A percentile compares a stretch with the other conserved stretches of the same genome.
phyloP scores from a whole-genome alignment of 352 stramenopile genomes.

The Pythium graminicola region DNA sequence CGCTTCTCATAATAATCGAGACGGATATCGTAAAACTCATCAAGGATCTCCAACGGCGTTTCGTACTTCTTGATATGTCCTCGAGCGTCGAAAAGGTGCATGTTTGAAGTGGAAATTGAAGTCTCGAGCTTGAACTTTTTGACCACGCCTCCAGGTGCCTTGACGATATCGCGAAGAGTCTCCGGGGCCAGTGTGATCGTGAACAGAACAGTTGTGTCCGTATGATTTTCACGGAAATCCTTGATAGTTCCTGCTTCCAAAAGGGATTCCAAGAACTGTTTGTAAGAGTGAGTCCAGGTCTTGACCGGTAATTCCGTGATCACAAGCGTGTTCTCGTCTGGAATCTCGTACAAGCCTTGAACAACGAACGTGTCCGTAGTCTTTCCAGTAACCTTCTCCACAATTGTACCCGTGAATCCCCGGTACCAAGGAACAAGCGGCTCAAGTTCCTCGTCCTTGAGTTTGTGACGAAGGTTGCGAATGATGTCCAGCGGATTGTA shows the following conservation, averaged over 20 bases:
- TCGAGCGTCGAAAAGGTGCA: slow-evolving; percentile 93
- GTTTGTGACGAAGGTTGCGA: slow-evolving; percentile 55
- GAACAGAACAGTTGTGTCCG: slow-evolving; percentile 90
- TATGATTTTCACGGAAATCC: slow-evolving; percentile 92
- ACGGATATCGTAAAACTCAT: slow-evolving; percentile 92
- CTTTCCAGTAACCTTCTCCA: slow-evolving; percentile 56
- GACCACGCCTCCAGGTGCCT: slow-evolving; percentile 69
- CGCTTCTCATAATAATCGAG: slow-evolving; percentile 90
- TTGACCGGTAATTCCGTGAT: slow-evolving; percentile 96
- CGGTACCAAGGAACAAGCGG: slow-evolving; percentile 88
- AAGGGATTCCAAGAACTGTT: slow-evolving; percentile 90
- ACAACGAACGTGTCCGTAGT: slow-evolving; percentile 74
- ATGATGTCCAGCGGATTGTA: slow-evolving; percentile 92
- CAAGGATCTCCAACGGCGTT: slow-evolving; percentile 87
- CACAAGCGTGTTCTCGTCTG: slow-evolving; percentile 84
- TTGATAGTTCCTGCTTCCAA: slow-evolving; percentile 84
- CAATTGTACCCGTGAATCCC: slow-evolving; percentile 86
- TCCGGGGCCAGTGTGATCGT: slow-evolving; percentile 78
- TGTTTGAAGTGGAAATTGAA: slow-evolving; percentile 93
- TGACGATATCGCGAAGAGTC: slow-evolving; percentile 58
- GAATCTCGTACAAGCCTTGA: slow-evolving; percentile 76
- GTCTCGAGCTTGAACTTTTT: slow-evolving; percentile 96
- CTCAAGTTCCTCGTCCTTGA: slow-evolving; percentile 49
- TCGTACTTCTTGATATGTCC: slow-evolving; percentile 93
- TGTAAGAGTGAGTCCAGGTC: slow-evolving; percentile 96